A percentile compares a stretch with the other conserved stretches of the same genome.
Conservation (phyloP, 495 filamentous ascomycete genomes). For the Penicillium taxi region DNA sequence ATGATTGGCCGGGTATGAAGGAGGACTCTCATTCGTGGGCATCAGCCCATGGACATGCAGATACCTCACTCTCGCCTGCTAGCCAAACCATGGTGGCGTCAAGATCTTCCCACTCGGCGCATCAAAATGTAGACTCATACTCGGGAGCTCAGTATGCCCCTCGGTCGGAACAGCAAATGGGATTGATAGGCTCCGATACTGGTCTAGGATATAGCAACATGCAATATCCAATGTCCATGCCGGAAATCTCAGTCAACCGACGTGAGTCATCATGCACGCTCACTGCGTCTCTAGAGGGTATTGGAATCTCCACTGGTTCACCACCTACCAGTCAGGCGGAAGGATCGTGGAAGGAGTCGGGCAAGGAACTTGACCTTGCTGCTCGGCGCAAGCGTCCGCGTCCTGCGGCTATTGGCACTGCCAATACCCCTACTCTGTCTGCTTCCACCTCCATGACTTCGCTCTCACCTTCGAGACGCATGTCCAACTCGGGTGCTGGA, state of each 20-base stretch:
- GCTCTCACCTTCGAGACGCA: constrained; percentile 30
- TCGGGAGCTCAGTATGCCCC: constrained; percentile 15
- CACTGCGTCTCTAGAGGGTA: constrained; percentile 29
- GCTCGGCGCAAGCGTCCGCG: constrained; percentile 47
- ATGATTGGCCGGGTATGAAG: constrained; percentile 29
- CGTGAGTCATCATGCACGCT: constrained; percentile 39
- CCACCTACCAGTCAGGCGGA: constrained; percentile 23
- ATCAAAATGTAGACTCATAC: constrained; percentile 13
- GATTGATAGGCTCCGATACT: constrained; percentile 19
- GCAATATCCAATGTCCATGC: constrained; percentile 27
- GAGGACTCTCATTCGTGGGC: constrained; percentile 29
- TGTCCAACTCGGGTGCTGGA: constrained; percentile 28
- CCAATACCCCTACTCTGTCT: constrained; percentile 29
- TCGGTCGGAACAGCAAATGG: constrained; percentile 16
- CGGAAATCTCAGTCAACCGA: constrained; percentile 26
- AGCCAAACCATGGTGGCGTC: constrained; percentile 21
- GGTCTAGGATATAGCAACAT: constrained; percentile 25
- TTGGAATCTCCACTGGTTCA: constrained; percentile 30
- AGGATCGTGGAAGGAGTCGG: constrained; percentile 31
- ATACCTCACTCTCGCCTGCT: constrained; percentile 12
- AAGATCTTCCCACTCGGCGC: constrained; percentile 11
- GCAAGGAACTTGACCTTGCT: constrained; percentile 45
- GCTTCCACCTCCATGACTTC: constrained; percentile 38
- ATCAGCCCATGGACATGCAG: constrained; percentile 21
- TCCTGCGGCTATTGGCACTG: constrained; percentile 46